phyloP scores from a whole-genome alignment of 345 rosid genomes.

The Leavenworthia alabamica region DNA sequence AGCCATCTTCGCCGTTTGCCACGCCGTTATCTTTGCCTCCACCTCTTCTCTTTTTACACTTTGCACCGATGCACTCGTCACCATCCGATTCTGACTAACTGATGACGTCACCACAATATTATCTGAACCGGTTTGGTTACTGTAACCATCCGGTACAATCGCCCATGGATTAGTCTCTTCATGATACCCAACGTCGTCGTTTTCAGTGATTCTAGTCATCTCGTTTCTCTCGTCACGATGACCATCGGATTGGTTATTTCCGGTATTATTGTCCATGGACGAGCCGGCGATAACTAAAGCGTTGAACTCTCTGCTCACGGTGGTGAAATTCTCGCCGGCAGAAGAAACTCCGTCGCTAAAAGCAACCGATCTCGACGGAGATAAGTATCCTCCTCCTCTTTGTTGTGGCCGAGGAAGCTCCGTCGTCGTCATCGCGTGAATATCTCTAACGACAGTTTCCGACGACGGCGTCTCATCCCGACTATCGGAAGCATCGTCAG shows the following conservation, averaged over 20 bases:
- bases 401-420: conserved; percentile 42
- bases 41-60: conserved; percentile 93
- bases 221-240: conserved; percentile 20
- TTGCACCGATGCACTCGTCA: conserved; percentile 46
- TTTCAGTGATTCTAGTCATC: conserved; percentile 65
- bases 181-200: conserved; percentile 43
- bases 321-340: conserved; percentile 71
- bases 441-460: conserved; percentile 52
- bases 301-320: conserved; percentile 89
- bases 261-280: conserved; percentile 29
- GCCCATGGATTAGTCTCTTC: conserved; percentile 83
- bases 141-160: conserved; percentile 55
- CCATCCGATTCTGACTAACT: conserved; percentile 18
- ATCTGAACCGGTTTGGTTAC: conserved; percentile 21
- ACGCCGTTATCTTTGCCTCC: conserved; percentile 85
- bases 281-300: conserved; percentile 92
- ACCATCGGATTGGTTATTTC: background rate
- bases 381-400: conserved; percentile 32
- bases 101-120: conserved; percentile 23
- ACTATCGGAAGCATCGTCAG: background rate
- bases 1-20: conserved; percentile 84
- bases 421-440: conserved; percentile 57
- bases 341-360: conserved; percentile 32
- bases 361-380: conserved; percentile 36
- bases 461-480: conserved; percentile 12